Evolutionary conservation across 139 green algal genomes (phyloP).

Genomic region (Coccomyxa sp.): DNA sequence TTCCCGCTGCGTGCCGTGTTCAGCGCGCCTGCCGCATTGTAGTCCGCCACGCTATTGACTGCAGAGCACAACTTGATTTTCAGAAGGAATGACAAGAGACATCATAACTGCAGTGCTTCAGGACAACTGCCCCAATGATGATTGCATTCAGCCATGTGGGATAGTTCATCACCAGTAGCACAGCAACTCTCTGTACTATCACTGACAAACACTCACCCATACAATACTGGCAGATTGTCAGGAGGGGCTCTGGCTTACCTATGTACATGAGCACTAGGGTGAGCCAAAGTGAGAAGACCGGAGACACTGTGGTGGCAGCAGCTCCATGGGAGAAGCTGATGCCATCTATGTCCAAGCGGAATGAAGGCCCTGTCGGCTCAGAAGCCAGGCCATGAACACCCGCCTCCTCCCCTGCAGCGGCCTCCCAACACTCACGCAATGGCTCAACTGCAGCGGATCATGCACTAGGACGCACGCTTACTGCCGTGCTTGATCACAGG

Average conservation of each 20-base stretch:
- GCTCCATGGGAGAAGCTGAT: constrained; percentile 21
- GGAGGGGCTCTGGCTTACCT: constrained; percentile 16
- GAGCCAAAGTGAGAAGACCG: constrained; percentile 79
- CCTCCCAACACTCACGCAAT: neutral
- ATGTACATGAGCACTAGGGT: constrained; percentile 76
- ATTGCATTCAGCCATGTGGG: too few species aligned
- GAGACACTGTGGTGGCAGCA: constrained; percentile 51
- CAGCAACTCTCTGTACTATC: too few species aligned
- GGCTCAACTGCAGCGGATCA: too few species aligned
- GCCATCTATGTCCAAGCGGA: constrained; percentile 35
- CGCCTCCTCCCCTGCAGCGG: constrained; percentile 9
- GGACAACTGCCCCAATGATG: too few species aligned
- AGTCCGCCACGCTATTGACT: constrained; percentile 50
- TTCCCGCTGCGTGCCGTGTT: constrained; percentile 2
- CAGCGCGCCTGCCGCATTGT: constrained; percentile 33
- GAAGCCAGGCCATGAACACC: neutral
- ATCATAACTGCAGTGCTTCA: too few species aligned
- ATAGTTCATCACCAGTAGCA: too few species aligned
- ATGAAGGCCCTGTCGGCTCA: too few species aligned
- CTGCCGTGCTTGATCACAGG: too few species aligned
- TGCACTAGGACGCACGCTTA: too few species aligned
- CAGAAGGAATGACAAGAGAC: too few species aligned
- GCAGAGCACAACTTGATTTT: constrained; percentile 9
- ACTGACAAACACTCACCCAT: too few species aligned
- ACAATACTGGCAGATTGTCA: too few species aligned